These are phyloP conservation scores for Fusarium sublunatum DNA, from an alignment of 2,329 filamentous ascomycete species.

Conservation along the genomic window DNA sequence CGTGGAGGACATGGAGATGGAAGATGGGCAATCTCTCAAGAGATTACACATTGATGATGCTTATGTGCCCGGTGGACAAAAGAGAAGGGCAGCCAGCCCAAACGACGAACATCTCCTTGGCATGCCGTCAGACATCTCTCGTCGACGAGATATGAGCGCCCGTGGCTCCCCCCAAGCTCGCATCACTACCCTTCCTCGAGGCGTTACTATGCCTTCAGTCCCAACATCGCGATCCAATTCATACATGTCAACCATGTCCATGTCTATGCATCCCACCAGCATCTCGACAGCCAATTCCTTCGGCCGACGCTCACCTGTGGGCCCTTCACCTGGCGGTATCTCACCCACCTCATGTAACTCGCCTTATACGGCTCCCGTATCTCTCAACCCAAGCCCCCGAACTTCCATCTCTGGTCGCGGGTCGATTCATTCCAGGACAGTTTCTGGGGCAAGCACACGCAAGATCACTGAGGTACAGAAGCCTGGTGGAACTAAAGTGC, in stretches of 20 bases:
- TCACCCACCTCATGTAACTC: constrained; percentile 64
- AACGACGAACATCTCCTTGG: constrained; percentile 59
- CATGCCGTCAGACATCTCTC: constrained; percentile 57
- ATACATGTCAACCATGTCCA: constrained; percentile 59
- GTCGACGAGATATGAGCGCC: constrained; percentile 60
- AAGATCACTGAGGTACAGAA: constrained; percentile 64
- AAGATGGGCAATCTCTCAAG: constrained; percentile 63
- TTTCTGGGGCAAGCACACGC: constrained; percentile 62
- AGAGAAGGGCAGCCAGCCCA: constrained; percentile 67
- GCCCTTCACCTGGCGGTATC: constrained; percentile 60
- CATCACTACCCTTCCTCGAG: constrained; percentile 59
- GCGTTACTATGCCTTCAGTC: constrained; percentile 57
- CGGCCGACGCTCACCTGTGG: constrained; percentile 60
- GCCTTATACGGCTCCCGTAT: constrained; percentile 61
- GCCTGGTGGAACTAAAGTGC: constrained; percentile 60
- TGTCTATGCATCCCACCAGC: constrained; percentile 53
- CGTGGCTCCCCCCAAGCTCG: constrained; percentile 66
- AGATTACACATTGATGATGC: constrained; percentile 63
- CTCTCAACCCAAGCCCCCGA: constrained; percentile 62
- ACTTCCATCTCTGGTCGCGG: constrained; percentile 57
- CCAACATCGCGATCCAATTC: constrained; percentile 59
- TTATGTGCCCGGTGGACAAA: constrained; percentile 58
- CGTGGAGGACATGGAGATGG: constrained; percentile 61
- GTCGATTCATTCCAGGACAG: constrained; percentile 57
- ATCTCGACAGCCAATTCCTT: constrained; percentile 59